phyloP scores from a whole-genome alignment of 306 rosid genomes.

The Comarum palustre region DNA sequence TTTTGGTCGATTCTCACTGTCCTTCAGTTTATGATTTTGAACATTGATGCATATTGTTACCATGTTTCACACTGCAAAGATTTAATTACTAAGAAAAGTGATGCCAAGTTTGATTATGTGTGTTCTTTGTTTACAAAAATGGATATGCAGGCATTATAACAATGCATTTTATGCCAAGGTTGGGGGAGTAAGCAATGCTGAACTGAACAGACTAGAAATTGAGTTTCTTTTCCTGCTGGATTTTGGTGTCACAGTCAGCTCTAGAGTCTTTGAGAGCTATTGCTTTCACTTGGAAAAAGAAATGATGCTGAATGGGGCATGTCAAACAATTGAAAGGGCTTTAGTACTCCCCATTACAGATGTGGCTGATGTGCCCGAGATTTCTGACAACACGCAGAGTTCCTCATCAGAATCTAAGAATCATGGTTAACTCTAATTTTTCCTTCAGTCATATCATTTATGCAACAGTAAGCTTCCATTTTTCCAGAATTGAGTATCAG shows the following conservation, averaged over 20 bases:
- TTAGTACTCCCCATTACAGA: conserved; percentile 26
- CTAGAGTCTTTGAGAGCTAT: conserved; percentile 63
- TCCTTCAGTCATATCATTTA: background rate
- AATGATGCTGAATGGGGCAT: conserved; percentile 47
- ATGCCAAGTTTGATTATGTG: background rate
- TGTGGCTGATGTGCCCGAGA: conserved; percentile 49
- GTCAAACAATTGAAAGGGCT: conserved; percentile 49
- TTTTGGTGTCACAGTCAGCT: conserved; percentile 70
- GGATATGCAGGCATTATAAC: conserved; percentile 60
- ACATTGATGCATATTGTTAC: background rate
- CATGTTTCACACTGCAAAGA: background rate
- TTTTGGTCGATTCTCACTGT: background rate
- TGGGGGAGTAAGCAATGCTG: conserved; percentile 79
- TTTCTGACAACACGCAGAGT: conserved; percentile 45
- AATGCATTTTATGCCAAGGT: conserved; percentile 75
- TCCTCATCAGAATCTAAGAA: conserved; percentile 51
- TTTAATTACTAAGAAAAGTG: background rate
- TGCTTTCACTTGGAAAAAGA: conserved; percentile 77
- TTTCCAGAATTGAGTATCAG: background rate
- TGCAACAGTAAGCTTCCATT: background rate
- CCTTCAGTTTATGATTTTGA: background rate
- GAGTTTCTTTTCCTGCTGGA: conserved; percentile 83
- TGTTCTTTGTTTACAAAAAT: conserved; percentile 1
- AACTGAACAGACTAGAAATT: conserved; percentile 73
- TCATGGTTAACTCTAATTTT: background rate